Percentiles rank a stretch among this genome's conserved stretches.
Conservation (phyloP, 805 yeast species). For the Saccharomycopsis capsularis region DNA sequence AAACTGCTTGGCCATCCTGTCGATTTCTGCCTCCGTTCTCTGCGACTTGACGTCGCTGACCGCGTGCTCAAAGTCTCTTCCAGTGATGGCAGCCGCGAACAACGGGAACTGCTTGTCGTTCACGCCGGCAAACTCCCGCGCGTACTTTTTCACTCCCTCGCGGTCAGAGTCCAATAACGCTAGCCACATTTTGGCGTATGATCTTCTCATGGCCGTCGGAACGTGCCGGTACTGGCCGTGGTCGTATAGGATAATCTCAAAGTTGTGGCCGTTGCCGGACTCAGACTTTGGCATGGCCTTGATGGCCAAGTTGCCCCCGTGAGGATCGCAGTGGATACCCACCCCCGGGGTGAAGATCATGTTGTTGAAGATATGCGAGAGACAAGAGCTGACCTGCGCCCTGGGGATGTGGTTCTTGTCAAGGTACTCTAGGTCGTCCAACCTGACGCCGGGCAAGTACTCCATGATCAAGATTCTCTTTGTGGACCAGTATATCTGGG, state of each 20-base stretch:
- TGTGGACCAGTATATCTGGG: constrained; percentile 58
- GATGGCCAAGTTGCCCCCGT: constrained; percentile 93
- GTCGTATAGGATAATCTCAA: constrained; percentile 87
- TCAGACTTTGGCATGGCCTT: constrained; percentile 33
- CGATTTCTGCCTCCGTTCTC: constrained; percentile 58
- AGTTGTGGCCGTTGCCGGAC: constrained; percentile 50
- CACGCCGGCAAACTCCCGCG: constrained; percentile 72
- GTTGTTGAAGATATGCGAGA: constrained; percentile 84
- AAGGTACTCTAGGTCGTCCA: constrained; percentile 68
- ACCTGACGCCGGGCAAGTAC: constrained; percentile 69
- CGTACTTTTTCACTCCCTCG: constrained; percentile 61
- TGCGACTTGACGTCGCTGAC: constrained; percentile 48
- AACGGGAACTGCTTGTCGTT: constrained; percentile 71
- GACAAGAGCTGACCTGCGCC: constrained; percentile 72
- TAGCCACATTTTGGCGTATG: constrained; percentile 89
- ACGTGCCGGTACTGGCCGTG: constrained; percentile 91
- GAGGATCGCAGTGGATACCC: constrained; percentile 96
- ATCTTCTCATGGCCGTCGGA: constrained; percentile 65
- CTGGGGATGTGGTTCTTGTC: constrained; percentile 59
- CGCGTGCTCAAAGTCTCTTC: constrained; percentile 78
- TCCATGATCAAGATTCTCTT: constrained; percentile 83
- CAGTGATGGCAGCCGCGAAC: constrained; percentile 91
- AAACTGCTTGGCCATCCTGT: constrained; percentile 57
- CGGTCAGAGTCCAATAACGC: constrained; percentile 70
- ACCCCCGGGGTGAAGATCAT: constrained; percentile 95